Evolutionary conservation across 73 alveolate species (phyloP), one percentile per base, ranked within the genome.

Genomic region (Paramecium primaurelia): DNA sequence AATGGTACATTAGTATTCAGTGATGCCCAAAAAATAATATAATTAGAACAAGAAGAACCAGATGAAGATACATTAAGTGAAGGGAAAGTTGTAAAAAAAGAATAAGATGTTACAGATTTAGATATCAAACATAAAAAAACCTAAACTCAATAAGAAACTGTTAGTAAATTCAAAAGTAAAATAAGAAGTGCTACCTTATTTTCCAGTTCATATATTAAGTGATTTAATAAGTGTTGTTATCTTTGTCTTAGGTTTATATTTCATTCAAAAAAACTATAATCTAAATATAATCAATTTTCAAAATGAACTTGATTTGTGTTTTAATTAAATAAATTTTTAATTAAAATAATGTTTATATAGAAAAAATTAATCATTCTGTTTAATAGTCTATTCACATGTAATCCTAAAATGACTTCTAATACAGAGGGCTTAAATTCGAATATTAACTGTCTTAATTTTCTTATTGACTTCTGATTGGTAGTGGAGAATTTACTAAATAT

Each of bases 1-100:
- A 18, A 77, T 44, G 91, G 91, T 38, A 32, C 42, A 25, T 2
- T 20, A 12, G 36, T 80, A 4, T 80, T 80, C 54, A 11, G 42
- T 22, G 91, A 80, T 45, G 2, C 45, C 6, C 9, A 80, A 42
- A 30, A 40, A 10, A 6, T 77, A 12, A n/a, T 80, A 10, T 14
- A 32, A 16, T 45, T 34, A 20, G 18, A 80, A 44, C 16, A 64
- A 6, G 84, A 64, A 28, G 42, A 64, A 64, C 51, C 91, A 11
- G 91, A 80, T 22, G 91, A 80, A 18, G 91, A 80, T 37, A 77
- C 42, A 4, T 44, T 77, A 22, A 77, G 89, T 12, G 89, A 77
- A 44, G 89, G 73, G 14, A 34, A 80, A 28, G 91, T 80, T 32
- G 91, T 80, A 1, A 80, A 80, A 25, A 25, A 4, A 80, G 91